A percentile compares a stretch with the other conserved stretches of the same genome.
These are phyloP conservation scores for Dothistroma pini DNA, from an alignment of 2,329 filamentous ascomycete species.

Conservation along the genomic window DNA sequence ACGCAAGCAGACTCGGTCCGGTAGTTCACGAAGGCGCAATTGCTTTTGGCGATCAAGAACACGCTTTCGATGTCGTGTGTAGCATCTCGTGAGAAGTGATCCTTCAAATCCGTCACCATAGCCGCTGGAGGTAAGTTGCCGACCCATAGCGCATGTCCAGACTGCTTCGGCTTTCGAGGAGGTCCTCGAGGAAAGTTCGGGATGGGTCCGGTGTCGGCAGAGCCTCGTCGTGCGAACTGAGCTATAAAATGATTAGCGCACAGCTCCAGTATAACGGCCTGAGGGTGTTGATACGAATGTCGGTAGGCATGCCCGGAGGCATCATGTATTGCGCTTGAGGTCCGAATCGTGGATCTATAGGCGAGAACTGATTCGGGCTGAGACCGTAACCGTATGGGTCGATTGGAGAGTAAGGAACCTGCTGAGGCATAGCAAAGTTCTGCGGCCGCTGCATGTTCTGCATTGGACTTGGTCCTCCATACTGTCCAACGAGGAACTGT, in stretches of 20 bases:
- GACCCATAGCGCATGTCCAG: conserved; percentile 90
- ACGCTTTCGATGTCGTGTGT: conserved; percentile 75
- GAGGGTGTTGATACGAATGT: conserved; percentile 14
- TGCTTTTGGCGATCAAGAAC: conserved; percentile 94
- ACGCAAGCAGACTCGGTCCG: conserved; percentile 72
- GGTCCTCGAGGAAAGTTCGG: conserved; percentile 54
- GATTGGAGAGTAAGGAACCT: conserved; percentile 23
- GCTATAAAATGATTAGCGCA: conserved; percentile 14
- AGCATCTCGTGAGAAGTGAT: conserved; percentile 81
- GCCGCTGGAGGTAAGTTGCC: conserved; percentile 87
- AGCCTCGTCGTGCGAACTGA: conserved; percentile 21
- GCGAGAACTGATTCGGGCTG: conserved; percentile 21
- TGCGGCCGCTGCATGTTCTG: conserved; percentile 16
- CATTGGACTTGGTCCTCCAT: conserved; percentile 16
- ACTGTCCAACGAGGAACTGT: conserved; percentile 21
- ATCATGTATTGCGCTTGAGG: conserved; percentile 19
- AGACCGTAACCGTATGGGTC: conserved; percentile 27
- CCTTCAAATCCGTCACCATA: conserved; percentile 77
- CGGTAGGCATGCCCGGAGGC: conserved; percentile 16
- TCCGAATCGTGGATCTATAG: conserved; percentile 25
- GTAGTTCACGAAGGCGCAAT: conserved; percentile 96
- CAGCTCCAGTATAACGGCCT: not conserved
- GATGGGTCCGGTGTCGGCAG: conserved; percentile 27
- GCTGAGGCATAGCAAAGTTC: conserved; percentile 19
- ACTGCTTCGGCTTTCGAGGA: conserved; percentile 63